A percentile compares a stretch with the other conserved stretches of the same genome.
These are phyloP conservation scores for Schoenoplectus tabernaemontani DNA, from an alignment of 202 grass and related monocot genomes.

Conservation along the genomic window DNA sequence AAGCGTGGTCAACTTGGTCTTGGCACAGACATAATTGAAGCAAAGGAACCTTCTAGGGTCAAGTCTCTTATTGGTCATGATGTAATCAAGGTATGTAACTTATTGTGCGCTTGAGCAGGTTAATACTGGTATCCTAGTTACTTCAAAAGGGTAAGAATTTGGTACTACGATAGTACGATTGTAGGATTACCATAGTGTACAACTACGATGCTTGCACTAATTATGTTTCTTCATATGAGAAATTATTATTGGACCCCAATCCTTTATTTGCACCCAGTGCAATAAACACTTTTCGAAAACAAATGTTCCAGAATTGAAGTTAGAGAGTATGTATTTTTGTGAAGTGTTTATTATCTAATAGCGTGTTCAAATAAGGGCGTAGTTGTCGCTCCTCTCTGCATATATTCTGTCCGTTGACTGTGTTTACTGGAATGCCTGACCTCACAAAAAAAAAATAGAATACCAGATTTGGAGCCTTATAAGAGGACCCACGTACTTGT, in stretches of 20 bases:
- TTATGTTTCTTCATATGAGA: too few relatives aligned
- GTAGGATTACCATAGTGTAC: neutral
- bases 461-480: neutral
- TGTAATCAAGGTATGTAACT: conserved; percentile 62
- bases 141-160: neutral
- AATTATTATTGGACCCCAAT: too few relatives aligned
- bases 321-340: too few relatives aligned
- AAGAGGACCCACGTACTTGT: neutral
- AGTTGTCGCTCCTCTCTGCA: too few relatives aligned
- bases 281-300: too few relatives aligned
- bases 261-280: too few relatives aligned
- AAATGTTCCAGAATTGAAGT: too few relatives aligned
- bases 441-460: too few relatives aligned
- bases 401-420: neutral
- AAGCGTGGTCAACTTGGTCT: conserved; percentile 93
- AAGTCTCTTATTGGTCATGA: conserved; percentile 48
- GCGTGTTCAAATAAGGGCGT: too few relatives aligned
- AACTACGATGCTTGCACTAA: too few relatives aligned
- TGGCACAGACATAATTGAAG: conserved; percentile 47
- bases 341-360: too few relatives aligned
- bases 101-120: neutral
- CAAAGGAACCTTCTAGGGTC: conserved; percentile 43
- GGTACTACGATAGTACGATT: neutral
- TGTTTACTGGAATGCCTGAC: neutral
- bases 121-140: neutral